phyloP scores from a whole-genome alignment of 148 eudicot species.

The Persicaria tinctoria region DNA sequence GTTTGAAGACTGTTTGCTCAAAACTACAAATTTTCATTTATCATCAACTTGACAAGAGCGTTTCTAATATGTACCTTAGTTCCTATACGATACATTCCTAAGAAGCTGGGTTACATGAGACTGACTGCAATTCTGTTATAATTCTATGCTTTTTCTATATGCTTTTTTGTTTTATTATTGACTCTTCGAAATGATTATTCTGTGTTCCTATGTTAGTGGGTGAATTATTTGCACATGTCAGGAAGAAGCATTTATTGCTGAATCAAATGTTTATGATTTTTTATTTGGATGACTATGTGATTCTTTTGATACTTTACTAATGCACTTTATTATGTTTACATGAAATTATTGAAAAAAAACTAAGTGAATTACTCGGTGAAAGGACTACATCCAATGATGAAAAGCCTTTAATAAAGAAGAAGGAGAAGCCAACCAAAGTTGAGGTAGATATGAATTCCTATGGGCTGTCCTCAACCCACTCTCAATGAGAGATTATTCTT shows the following conservation, averaged over 20 bases:
- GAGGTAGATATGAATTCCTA: constrained; percentile 38
- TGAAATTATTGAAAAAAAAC: constrained; percentile 65
- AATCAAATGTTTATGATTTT: not conserved
- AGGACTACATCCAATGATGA: constrained; percentile 91
- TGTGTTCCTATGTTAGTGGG: constrained; percentile 8
- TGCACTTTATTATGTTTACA: constrained; percentile 24
- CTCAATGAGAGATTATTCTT: constrained; percentile 6
- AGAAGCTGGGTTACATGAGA: not conserved
- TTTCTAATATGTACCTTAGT: no score
- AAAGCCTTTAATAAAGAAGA: constrained; percentile 81
- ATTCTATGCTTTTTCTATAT: not conserved
- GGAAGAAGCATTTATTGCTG: constrained; percentile 8
- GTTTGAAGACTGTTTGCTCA: not conserved
- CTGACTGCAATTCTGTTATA: not conserved
- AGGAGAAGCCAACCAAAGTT: constrained; percentile 76
- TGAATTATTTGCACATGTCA: constrained; percentile 14
- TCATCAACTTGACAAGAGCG: no score
- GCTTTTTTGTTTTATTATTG: not conserved
- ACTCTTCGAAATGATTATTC: not conserved
- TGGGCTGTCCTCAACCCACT: not conserved
- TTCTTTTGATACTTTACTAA: not conserved
- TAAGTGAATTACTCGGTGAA: constrained; percentile 61
- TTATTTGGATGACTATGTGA: not conserved
- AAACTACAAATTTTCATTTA: no score
- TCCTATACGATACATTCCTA: no score